These are phyloP conservation scores for Perilla frutescens DNA, from an alignment of 257 asterid genomes.

Conservation along the genomic window DNA sequence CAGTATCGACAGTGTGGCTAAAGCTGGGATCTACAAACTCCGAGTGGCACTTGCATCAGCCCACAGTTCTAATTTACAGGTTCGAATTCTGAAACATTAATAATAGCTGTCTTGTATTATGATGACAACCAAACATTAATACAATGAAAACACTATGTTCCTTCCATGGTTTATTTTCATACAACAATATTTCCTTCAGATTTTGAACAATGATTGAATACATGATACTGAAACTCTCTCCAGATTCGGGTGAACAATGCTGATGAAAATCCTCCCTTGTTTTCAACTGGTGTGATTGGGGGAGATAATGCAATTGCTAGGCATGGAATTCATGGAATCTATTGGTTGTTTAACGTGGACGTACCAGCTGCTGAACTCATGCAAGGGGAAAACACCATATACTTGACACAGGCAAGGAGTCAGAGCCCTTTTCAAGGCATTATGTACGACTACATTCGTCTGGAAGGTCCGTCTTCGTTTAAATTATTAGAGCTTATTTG, in stretches of 20 bases:
- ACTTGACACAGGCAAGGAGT: constrained; percentile 59
- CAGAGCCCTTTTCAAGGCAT: constrained; percentile 68
- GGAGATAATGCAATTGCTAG: constrained; percentile 74
- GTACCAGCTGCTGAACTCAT: constrained; percentile 43
- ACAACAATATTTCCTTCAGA: not conserved
- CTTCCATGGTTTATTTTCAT: not conserved
- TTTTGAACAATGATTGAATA: not conserved
- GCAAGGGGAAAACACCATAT: constrained; percentile 51
- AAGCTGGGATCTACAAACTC: constrained; percentile 50
- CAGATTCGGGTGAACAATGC: constrained; percentile 68
- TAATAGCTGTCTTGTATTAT: not conserved
- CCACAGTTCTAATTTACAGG: constrained; percentile 63
- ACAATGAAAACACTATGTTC: not conserved
- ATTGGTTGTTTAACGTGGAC: constrained; percentile 59
- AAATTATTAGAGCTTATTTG: constrained; percentile 1
- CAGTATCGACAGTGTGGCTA: constrained; percentile 38
- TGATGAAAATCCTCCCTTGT: constrained; percentile 52
- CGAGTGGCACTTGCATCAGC: constrained; percentile 82
- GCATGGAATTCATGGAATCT: constrained; percentile 82
- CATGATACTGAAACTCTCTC: not conserved
- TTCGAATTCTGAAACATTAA: constrained; percentile 28
- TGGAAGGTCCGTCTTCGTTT: constrained; percentile 51
- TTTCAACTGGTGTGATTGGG: constrained; percentile 64
- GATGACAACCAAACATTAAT: not conserved
- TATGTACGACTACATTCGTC: constrained; percentile 72